These are phyloP conservation scores for Solanum megistacrolobum DNA, from an alignment of 257 asterid genomes.

Conservation along the genomic window DNA sequence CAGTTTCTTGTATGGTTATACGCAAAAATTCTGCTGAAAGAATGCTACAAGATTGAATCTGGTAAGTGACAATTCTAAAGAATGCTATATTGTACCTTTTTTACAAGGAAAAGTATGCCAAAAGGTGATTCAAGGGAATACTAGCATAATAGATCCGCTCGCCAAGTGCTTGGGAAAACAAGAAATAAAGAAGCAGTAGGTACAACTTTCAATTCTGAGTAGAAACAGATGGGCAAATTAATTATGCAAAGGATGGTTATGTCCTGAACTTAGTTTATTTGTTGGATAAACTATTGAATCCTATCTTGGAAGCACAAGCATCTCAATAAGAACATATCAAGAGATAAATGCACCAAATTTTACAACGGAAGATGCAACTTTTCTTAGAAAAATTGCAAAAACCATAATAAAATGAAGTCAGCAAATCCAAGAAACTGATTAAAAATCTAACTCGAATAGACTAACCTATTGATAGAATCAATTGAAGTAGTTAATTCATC, in stretches of 20 bases:
- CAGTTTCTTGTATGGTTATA: slow-evolving; percentile 64
- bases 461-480: slow-evolving; percentile 92
- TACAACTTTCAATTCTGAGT: background rate
- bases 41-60: slow-evolving; percentile 93
- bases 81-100: background rate
- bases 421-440: background rate
- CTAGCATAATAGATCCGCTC: background rate
- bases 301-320: background rate
- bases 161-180: background rate
- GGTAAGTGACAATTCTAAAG: slow-evolving; percentile 45
- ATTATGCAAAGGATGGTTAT: background rate
- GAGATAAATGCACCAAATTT: background rate
- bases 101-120: background rate
- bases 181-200: background rate
- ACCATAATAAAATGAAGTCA: background rate
- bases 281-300: background rate
- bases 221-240: background rate
- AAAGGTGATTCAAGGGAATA: background rate
- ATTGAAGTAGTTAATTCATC: slow-evolving; percentile 71
- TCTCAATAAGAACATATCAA: background rate
- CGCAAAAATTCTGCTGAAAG: slow-evolving; percentile 98
- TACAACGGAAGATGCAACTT: background rate
- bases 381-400: background rate
- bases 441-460: slow-evolving; percentile 5
- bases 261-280: background rate